Percentiles rank a stretch among this genome's conserved stretches.
Conservation (phyloP, 176 grass and related monocot species). For the Oryza rufipogon region DNA sequence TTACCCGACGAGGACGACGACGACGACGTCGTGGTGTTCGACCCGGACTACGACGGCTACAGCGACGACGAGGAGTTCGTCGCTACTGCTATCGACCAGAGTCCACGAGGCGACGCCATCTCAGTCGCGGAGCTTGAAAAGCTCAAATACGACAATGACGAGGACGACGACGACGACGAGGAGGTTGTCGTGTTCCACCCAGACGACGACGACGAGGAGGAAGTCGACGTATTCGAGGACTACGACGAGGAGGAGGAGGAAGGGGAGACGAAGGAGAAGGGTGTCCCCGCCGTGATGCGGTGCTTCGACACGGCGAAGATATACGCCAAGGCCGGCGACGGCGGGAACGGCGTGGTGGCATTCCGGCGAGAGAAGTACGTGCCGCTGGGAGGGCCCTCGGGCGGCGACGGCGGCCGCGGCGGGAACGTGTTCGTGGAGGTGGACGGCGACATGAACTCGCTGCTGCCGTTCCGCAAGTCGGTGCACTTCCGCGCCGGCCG, state of each 20-base stretch:
- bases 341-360: conserved; percentile 89
- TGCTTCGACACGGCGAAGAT: conserved; percentile 94
- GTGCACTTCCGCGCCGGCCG: conserved; percentile 88
- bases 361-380: conserved; percentile 96
- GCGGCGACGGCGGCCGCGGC: conserved; percentile 90
- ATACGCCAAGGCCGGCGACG: conserved; percentile 87
- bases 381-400: conserved; percentile 83
- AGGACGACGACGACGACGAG: conserved; percentile 31
- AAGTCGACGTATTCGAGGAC: conserved; percentile 18
- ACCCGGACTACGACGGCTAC: conserved; percentile 48
- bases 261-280: conserved; percentile 83
- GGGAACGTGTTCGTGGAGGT: conserved; percentile 87
- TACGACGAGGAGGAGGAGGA: conserved; percentile 33
- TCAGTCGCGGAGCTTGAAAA: conserved; percentile 28
- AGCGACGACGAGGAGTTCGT: conserved; percentile 51
- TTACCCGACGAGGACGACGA: conserved; percentile 33
- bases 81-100: background rate
- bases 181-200: conserved; percentile 44
- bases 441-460: conserved; percentile 88
- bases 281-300: conserved; percentile 95
- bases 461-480: conserved; percentile 86
- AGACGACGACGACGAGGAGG: conserved; percentile 27
- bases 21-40: conserved; percentile 43
- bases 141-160: conserved; percentile 28
- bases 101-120: conserved; percentile 5